Conservation (phyloP, 345 rosid species). For the Jatropha curcas region DNA sequence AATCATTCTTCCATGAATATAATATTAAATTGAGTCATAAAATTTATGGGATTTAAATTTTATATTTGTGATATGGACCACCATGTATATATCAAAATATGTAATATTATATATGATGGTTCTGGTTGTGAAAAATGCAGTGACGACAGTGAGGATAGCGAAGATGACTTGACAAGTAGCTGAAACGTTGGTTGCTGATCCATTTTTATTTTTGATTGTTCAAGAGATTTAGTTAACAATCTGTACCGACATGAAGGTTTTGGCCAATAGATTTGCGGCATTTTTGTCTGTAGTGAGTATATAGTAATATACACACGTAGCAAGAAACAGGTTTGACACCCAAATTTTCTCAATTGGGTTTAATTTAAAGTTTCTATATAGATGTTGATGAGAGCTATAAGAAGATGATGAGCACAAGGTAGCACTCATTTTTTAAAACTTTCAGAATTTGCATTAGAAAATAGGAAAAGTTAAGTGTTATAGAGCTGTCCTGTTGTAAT, state of each 20-base stretch:
- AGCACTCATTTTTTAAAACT: background rate
- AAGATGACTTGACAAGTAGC: conserved; percentile 55
- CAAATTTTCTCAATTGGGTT: conserved; percentile 22
- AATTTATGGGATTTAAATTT: background rate
- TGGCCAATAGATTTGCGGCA: conserved; percentile 5
- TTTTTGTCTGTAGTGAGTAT: conserved; percentile 16
- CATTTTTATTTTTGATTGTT: conserved; percentile 5
- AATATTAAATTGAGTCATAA: background rate
- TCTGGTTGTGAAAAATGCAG: conserved; percentile 44
- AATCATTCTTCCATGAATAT: background rate
- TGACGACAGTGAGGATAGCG: conserved; percentile 73
- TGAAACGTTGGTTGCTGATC: conserved; percentile 26
- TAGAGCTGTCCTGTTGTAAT: conserved; percentile 6
- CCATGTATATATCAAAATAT: background rate
- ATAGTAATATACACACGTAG: conserved; percentile 1
- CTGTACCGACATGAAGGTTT: background rate
- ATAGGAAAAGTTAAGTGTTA: background rate
- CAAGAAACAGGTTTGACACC: conserved; percentile 3
- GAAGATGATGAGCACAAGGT: background rate
- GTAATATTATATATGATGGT: conserved; percentile 5
- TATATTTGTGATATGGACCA: background rate
- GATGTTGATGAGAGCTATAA: background rate
- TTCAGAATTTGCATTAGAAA: background rate
- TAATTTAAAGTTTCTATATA: background rate
- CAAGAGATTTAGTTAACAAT: background rate